Conservation (phyloP, 1,284 basidiomycete genomes). For the Golubevia sp. region DNA sequence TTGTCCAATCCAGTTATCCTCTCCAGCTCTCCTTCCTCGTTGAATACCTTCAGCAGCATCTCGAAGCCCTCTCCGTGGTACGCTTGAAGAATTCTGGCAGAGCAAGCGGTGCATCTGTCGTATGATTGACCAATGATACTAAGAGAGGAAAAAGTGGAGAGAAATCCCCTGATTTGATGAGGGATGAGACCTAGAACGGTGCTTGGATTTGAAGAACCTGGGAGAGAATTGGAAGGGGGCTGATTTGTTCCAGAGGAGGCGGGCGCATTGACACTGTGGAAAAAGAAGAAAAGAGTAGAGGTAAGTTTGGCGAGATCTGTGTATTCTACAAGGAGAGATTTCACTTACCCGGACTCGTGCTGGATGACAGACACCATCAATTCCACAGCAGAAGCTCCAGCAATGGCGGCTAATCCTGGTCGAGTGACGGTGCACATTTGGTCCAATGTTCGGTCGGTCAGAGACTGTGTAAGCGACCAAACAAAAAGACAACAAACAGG, state of each 20-base stretch:
- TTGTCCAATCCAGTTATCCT: slow-evolving; percentile 81
- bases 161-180: slow-evolving; percentile 88
- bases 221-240: not conserved
- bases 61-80: slow-evolving; percentile 72
- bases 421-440: slow-evolving; percentile 99
- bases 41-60: slow-evolving; percentile 81
- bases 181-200: slow-evolving; percentile 81
- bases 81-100: slow-evolving; percentile 29
- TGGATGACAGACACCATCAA: slow-evolving; percentile 85
- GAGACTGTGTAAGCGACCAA: slow-evolving; percentile 68
- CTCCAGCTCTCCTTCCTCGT: slow-evolving; percentile 81
- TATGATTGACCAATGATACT: slow-evolving; percentile 84
- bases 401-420: slow-evolving; percentile 92
- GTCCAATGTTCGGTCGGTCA: slow-evolving; percentile 91
- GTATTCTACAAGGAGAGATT: not conserved
- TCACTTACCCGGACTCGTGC: slow-evolving; percentile 73
- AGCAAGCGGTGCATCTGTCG: slow-evolving; percentile 84
- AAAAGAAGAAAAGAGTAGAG: not conserved
- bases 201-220: not conserved
- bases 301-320: not conserved
- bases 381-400: slow-evolving; percentile 87
- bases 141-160: slow-evolving; percentile 82
- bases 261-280: slow-evolving; percentile 1
- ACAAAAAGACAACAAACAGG: not conserved
- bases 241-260: not conserved